Base-by-base conservation (phyloP, 805 yeast species). In the Candida easanensis region DNA sequence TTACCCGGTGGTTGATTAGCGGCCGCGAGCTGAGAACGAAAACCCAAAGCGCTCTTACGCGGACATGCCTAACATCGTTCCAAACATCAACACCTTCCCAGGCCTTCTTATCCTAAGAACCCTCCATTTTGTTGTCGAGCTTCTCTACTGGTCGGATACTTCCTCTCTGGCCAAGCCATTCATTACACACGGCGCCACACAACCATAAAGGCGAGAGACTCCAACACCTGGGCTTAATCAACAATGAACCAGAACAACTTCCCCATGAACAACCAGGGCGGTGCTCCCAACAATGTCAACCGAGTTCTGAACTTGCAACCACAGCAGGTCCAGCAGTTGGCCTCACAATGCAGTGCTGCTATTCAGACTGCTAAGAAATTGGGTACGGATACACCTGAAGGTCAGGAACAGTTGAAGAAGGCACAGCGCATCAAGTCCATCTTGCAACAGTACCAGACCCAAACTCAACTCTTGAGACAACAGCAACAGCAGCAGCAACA, bases 361-460 rank as follows among this genome's bases (percentile, higher is more conserved):
- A 71, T 79, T 25, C 78, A 77, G 18, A 74, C 76, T 52, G 89
- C 88, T 1, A 78, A 76, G 52, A 74, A 73, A 15, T 74, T 82
- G 0, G 87, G 88, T 3, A 70, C 70, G 26, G 77, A 74, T 20
- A 73, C 82, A 0, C 79, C 76, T 0, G 78, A 70, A 45, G 88
- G 88, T 16, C 76, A 77, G 52, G 81, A 79, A 48, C 83, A 82
- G 52, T 63, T 77, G 52, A 70, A 70, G 46, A 78, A 76, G 48
- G 88, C 88, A 3, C 80, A 82, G 34, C 74, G 74, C 42, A 79
- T 84, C 49, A 82, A 79, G 58, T 76, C 76, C 35, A 69, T 83
- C 26, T 68, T 84, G 55, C 66, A 80, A 39, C 76, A 74, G 42
- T 79, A 76, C 53, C 77, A 73, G 47, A 70, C 69, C 10, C 78